Conservation (phyloP, 768 basidiomycete genomes). For the Leccinum subgranulosum region DNA sequence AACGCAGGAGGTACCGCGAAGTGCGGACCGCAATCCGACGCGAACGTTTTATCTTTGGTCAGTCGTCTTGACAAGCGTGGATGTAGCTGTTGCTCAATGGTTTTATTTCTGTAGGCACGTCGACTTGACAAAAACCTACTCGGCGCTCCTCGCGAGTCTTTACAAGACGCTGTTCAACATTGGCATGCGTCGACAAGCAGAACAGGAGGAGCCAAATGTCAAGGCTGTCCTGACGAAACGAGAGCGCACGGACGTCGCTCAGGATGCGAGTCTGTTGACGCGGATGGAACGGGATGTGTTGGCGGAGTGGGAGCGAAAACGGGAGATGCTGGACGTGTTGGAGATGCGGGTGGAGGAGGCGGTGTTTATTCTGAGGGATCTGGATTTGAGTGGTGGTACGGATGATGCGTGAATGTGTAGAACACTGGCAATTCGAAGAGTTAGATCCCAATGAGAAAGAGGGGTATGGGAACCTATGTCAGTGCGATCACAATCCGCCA, state of each 20-base stretch:
- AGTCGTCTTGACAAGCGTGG: slow-evolving; percentile 10
- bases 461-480: too few relatives aligned
- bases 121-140: slow-evolving; percentile 80
- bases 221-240: slow-evolving; percentile 71
- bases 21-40: slow-evolving; percentile 83
- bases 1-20: slow-evolving; percentile 91
- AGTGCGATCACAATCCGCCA: too few relatives aligned
- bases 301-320: slow-evolving; percentile 68
- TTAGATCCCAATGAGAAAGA: too few relatives aligned
- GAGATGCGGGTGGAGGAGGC: slow-evolving; percentile 86
- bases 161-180: slow-evolving; percentile 91
- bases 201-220: slow-evolving; percentile 63
- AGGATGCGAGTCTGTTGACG: slow-evolving; percentile 66
- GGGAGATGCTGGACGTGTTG: slow-evolving; percentile 55
- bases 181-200: slow-evolving; percentile 65
- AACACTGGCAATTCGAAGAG: too few relatives aligned
- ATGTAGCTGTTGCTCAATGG: neutral
- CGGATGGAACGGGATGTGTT: slow-evolving; percentile 75
- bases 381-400: slow-evolving; percentile 47
- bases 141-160: slow-evolving; percentile 57
- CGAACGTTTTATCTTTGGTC: slow-evolving; percentile 93
- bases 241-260: slow-evolving; percentile 79
- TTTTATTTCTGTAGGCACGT: slow-evolving; percentile 64
- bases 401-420: slow-evolving; percentile 38
- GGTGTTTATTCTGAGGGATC: slow-evolving; percentile 85